A percentile compares a stretch with the other conserved stretches of the same genome.
These are phyloP conservation scores for Penicillium waksmanii DNA, from an alignment of 495 filamentous ascomycete genomes.

Conservation along the genomic window DNA sequence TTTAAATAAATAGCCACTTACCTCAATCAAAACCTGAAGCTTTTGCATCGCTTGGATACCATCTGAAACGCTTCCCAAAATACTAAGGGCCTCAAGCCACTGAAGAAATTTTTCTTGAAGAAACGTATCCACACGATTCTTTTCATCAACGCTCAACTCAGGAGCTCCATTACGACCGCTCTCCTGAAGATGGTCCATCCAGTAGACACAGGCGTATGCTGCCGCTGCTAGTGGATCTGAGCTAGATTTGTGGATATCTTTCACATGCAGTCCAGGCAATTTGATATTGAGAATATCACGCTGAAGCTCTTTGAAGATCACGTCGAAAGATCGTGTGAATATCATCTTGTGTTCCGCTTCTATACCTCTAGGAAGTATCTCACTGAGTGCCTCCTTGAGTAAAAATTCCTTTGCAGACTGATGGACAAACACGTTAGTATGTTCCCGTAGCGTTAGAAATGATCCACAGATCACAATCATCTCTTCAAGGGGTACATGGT, in stretches of 20 bases:
- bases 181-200: slow-evolving; percentile 41
- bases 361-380: slow-evolving; percentile 22
- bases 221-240: slow-evolving; percentile 22
- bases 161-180: not conserved
- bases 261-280: slow-evolving; percentile 6
- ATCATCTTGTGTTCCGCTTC: slow-evolving; percentile 33
- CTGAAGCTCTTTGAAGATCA: slow-evolving; percentile 21
- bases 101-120: slow-evolving; percentile 33
- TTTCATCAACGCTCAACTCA: slow-evolving; percentile 10
- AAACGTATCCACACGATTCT: slow-evolving; percentile 20
- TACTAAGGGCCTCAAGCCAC: slow-evolving; percentile 42
- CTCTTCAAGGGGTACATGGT: slow-evolving; percentile 4
- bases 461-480: slow-evolving; percentile 23
- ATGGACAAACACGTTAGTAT: slow-evolving; percentile 40
- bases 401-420: slow-evolving; percentile 50
- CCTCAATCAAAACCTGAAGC: slow-evolving; percentile 12
- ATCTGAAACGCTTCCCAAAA: slow-evolving; percentile 30
- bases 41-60: slow-evolving; percentile 24
- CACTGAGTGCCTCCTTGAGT: not conserved
- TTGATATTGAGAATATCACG: slow-evolving; percentile 23
- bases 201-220: slow-evolving; percentile 41
- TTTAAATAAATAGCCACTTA: slow-evolving; percentile 9
- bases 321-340: slow-evolving; percentile 29
- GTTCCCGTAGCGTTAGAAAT: slow-evolving; percentile 26
- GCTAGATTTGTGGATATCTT: slow-evolving; percentile 1